Evolutionary conservation across 306 rosid genomes (phyloP).

Genomic region (Cyclanthera cordifolia): DNA sequence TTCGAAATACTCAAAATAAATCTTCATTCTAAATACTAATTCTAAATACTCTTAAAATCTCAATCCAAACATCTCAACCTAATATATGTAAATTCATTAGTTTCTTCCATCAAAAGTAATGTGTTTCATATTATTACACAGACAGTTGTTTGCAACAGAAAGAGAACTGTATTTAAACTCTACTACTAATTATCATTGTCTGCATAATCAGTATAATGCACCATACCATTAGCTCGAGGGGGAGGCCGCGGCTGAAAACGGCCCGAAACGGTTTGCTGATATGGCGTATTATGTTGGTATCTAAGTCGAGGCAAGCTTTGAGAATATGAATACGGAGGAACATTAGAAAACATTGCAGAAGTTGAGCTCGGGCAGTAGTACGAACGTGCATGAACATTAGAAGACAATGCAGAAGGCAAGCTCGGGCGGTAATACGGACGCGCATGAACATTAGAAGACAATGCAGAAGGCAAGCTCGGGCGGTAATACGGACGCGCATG

Average conservation of each 20-base stretch:
- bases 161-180: background rate
- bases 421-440: background rate
- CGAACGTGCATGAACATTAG: background rate
- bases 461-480: background rate
- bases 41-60: no score
- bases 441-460: background rate
- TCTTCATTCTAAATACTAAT: no score
- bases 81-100: no score
- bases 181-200: background rate
- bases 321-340: no score
- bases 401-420: background rate
- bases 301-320: background rate
- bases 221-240: background rate
- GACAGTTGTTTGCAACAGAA: no score
- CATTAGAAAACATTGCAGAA: no score
- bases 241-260: background rate
- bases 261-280: background rate
- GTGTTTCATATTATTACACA: background rate
- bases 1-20: no score
- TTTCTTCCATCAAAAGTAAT: no score
- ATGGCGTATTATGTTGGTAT: background rate
- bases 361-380: no score
- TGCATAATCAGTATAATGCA: conserved; percentile 7
- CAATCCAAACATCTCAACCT: no score
- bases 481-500: background rate